Conservation (phyloP, 306 rosid genomes). For the Lathyrus aphaca region DNA sequence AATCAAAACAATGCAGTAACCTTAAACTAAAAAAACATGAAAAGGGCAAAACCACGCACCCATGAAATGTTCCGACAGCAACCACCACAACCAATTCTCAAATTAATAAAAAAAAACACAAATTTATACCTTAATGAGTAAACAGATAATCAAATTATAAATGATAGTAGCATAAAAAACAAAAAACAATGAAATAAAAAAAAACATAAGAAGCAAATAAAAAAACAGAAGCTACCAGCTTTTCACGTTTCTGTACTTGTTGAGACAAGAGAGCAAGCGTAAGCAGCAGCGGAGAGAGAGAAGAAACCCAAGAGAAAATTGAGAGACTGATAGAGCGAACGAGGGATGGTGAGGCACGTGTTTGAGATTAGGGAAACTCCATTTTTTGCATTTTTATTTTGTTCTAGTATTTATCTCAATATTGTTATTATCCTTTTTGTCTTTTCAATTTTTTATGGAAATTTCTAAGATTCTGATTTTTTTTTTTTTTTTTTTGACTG, state of each 20-base stretch:
- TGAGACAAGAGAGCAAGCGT: slow-evolving; percentile 15
- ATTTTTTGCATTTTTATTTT: neutral
- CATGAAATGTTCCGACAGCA: slow-evolving; percentile 3
- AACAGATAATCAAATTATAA: neutral
- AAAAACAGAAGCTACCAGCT: slow-evolving; percentile 27
- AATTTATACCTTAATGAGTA: slow-evolving; percentile 1
- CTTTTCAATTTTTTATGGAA: no score
- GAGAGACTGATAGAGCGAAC: slow-evolving; percentile 40
- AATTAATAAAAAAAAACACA: neutral
- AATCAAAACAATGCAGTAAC: slow-evolving; percentile 2
- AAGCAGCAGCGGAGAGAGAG: slow-evolving; percentile 25
- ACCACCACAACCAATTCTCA: slow-evolving; percentile 1
- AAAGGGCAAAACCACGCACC: neutral
- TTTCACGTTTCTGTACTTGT: slow-evolving; percentile 34
- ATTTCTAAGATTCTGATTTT: no score
- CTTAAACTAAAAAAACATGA: neutral
- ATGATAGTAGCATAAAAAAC: neutral
- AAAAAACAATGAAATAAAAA: neutral
- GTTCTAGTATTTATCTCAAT: neutral
- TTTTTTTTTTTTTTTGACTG: no score
- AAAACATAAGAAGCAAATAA: neutral
- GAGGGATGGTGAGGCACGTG: slow-evolving; percentile 46
- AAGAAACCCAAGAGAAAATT: slow-evolving; percentile 38
- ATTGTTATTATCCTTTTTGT: no score
- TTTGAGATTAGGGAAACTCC: slow-evolving; percentile 42